Conservation (phyloP, 768 basidiomycete genomes). For the Macrolepiota dolichaula region DNA sequence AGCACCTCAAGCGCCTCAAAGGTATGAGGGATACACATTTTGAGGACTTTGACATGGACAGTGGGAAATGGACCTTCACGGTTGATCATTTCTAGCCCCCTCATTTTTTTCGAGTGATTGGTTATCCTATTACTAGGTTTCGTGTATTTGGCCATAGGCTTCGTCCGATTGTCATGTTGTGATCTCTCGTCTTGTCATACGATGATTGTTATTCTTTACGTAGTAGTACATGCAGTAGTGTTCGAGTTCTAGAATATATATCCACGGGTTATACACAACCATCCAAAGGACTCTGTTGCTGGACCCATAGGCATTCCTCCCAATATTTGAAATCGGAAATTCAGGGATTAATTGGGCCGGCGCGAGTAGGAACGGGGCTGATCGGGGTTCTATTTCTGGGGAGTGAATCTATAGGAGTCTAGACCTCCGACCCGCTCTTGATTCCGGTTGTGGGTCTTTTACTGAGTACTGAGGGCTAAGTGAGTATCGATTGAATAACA, state of each 20-base stretch:
- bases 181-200: neutral
- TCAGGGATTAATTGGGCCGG: too few species aligned
- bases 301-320: neutral
- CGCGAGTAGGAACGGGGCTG: too few species aligned
- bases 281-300: neutral
- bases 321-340: neutral
- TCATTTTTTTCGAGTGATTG: neutral
- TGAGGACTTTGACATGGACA: slow-evolving; percentile 70
- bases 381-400: too few species aligned
- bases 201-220: slow-evolving; percentile 5
- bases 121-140: slow-evolving; percentile 3
- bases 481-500: too few species aligned
- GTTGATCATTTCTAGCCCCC: slow-evolving; percentile 85
- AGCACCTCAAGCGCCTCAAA: slow-evolving; percentile 78
- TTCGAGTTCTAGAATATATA: neutral
- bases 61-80: slow-evolving; percentile 90
- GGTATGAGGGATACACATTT: slow-evolving; percentile 85
- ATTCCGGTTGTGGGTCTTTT: too few species aligned
- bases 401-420: too few species aligned
- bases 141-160: slow-evolving; percentile 4
- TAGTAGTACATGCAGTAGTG: slow-evolving; percentile 6
- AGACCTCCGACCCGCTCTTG: too few species aligned
- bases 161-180: slow-evolving; percentile 5
- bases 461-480: too few species aligned
- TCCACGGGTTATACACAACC: neutral